These are phyloP conservation scores for Plasmopara viticola DNA, from an alignment of 352 stramenopile genomes.

Conservation along the genomic window DNA sequence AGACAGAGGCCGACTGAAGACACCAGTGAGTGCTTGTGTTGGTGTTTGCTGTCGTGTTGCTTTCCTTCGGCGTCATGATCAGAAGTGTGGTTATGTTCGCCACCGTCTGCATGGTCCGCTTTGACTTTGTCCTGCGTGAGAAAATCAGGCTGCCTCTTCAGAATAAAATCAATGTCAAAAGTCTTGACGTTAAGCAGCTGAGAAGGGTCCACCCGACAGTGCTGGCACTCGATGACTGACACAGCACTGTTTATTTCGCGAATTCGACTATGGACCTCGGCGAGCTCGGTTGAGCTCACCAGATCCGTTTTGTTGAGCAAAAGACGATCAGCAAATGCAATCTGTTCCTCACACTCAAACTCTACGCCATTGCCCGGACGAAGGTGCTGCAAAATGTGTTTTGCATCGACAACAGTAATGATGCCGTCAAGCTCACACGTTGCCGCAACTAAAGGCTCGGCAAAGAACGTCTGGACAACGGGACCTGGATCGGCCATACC, in stretches of 20 bases:
- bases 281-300: conserved; percentile 73
- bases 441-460: conserved; percentile 78
- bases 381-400: conserved; percentile 84
- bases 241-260: conserved; percentile 47
- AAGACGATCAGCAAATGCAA: conserved; percentile 95
- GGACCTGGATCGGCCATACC: conserved; percentile 85
- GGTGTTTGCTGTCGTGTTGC: conserved; percentile 21
- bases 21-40: conserved; percentile 37
- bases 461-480: conserved; percentile 91
- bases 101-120: not conserved
- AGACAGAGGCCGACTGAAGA: conserved; percentile 36
- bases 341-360: conserved; percentile 91
- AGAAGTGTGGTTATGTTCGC: conserved; percentile 5
- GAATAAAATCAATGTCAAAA: conserved; percentile 42
- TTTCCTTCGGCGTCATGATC: conserved; percentile 8
- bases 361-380: conserved; percentile 44
- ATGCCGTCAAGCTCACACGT: conserved; percentile 88
- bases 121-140: conserved; percentile 26
- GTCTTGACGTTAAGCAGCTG: conserved; percentile 41
- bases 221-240: conserved; percentile 40
- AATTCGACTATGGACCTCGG: conserved; percentile 26
- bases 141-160: conserved; percentile 47
- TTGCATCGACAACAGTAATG: conserved; percentile 94
- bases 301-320: conserved; percentile 97
- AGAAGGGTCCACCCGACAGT: conserved; percentile 36